Evolutionary conservation across 805 yeast species (phyloP), one percentile per base, ranked within the genome.

Genomic region (Clavispora asparagi): DNA sequence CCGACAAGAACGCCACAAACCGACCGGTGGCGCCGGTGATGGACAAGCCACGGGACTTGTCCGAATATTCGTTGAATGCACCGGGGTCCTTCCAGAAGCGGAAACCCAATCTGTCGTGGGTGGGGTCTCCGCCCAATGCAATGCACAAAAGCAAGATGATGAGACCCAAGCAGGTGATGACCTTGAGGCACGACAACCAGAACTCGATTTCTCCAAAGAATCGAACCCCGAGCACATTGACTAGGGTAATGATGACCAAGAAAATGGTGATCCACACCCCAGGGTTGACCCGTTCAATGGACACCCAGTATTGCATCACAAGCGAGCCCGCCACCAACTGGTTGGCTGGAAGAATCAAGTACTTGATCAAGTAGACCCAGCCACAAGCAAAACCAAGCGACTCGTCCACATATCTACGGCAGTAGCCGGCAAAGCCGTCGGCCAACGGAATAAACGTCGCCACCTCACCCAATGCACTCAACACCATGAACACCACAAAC

Each of bases 81-180:
- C 90, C 91, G 0, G 90, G 89, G 50, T 78, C 59, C 39, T 72
- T 62, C 87, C 88, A 85, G 65, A 71, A 85, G 57, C 86, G 74
- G 68, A 83, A 85, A 1, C 91, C 92, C 30, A 78, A 65, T 63
- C 92, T 75, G 55, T 85, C 89, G 56, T 82, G 83, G 38, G 74
- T 73, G 52, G 92, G 91, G 27, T 82, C 87, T 45, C 94, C 95
- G 49, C 95, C 95, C 46, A 82, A 69, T 67, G 85, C 83, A 49
- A 86, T 77, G 47, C 82, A 67, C 52, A 85, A 74, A 44, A 85
- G 68, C 43, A 84, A 62, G 13, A 87, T 49, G 47, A 87, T 84
- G 41, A 86, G 70, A n/a, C 85, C 90, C 37, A 81, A 52, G 68
- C 82, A 78, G 7, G 86, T 80, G 35, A 81, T 39, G 30, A 86